Evolutionary conservation across 345 rosid species (phyloP).

Genomic region (Draba incana): DNA sequence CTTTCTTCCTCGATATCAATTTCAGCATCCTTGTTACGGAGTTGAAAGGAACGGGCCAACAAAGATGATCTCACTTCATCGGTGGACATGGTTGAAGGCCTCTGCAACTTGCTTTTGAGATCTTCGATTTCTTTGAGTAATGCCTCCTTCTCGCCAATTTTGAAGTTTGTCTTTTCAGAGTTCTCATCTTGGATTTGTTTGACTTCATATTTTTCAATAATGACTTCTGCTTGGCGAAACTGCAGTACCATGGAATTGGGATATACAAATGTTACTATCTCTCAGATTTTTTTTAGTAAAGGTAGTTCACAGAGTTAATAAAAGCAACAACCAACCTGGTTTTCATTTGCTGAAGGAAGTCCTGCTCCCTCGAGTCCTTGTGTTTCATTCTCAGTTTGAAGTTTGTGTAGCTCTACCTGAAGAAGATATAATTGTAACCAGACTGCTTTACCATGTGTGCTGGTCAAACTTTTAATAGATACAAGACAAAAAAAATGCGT

Average conservation of each 20-base stretch:
- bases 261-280: constrained; percentile 11
- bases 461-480: constrained; percentile 16
- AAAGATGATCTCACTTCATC: constrained; percentile 74
- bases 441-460: constrained; percentile 19
- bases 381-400: constrained; percentile 45
- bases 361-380: constrained; percentile 39
- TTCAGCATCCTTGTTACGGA: constrained; percentile 45
- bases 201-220: constrained; percentile 48
- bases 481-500: constrained; percentile 14
- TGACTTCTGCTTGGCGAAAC: constrained; percentile 38
- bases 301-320: constrained; percentile 13
- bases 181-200: constrained; percentile 58
- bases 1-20: constrained; percentile 81
- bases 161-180: constrained; percentile 41
- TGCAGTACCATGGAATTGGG: constrained; percentile 30
- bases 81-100: constrained; percentile 57
- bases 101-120: constrained; percentile 65
- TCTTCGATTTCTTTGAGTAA: constrained; percentile 78
- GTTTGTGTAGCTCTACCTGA: constrained; percentile 66
- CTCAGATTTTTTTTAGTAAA: constrained; percentile 6
- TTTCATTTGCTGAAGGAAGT: constrained; percentile 39
- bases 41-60: constrained; percentile 67
- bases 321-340: constrained; percentile 41
- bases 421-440: constrained; percentile 30
- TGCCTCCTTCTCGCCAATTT: constrained; percentile 70